Evolutionary conservation across 2,329 filamentous ascomycete genomes (phyloP).

Genomic region (Beauveria medogensis): DNA sequence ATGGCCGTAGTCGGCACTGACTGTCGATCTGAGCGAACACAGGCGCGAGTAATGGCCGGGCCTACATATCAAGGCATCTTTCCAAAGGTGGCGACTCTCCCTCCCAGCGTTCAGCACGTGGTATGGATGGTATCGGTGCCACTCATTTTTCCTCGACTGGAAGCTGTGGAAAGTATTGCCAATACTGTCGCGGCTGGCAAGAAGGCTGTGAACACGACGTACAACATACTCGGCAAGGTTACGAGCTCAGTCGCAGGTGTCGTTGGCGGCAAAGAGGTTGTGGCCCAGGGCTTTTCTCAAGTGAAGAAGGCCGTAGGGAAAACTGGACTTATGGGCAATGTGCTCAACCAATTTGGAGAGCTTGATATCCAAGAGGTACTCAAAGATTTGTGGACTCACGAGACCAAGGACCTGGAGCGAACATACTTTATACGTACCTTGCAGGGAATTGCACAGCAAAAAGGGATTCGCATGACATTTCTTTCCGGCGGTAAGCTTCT

Average conservation of each 20-base stretch:
- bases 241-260: slow-evolving; percentile 92
- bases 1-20: slow-evolving; percentile 87
- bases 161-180: slow-evolving; percentile 84
- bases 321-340: slow-evolving; percentile 87
- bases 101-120: slow-evolving; percentile 90
- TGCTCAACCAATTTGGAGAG: slow-evolving; percentile 92
- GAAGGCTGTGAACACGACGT: slow-evolving; percentile 91
- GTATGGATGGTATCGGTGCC: slow-evolving; percentile 94
- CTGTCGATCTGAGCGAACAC: slow-evolving; percentile 83
- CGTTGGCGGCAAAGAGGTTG: slow-evolving; percentile 87
- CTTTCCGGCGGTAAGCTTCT: slow-evolving; percentile 65
- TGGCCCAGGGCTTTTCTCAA: slow-evolving; percentile 84
- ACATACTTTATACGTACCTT: slow-evolving; percentile 95
- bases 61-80: slow-evolving; percentile 97
- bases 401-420: slow-evolving; percentile 92
- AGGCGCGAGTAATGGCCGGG: slow-evolving; percentile 86
- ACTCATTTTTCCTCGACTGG: slow-evolving; percentile 80
- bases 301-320: slow-evolving; percentile 98
- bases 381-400: slow-evolving; percentile 96
- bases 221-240: slow-evolving; percentile 92
- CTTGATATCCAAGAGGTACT: slow-evolving; percentile 91
- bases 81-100: slow-evolving; percentile 85
- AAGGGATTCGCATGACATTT: slow-evolving; percentile 94
- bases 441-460: slow-evolving; percentile 90
- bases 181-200: slow-evolving; percentile 91